These are phyloP conservation scores for Diaporthe velutina DNA, from an alignment of 2,329 filamentous ascomycete genomes.

Conservation along the genomic window DNA sequence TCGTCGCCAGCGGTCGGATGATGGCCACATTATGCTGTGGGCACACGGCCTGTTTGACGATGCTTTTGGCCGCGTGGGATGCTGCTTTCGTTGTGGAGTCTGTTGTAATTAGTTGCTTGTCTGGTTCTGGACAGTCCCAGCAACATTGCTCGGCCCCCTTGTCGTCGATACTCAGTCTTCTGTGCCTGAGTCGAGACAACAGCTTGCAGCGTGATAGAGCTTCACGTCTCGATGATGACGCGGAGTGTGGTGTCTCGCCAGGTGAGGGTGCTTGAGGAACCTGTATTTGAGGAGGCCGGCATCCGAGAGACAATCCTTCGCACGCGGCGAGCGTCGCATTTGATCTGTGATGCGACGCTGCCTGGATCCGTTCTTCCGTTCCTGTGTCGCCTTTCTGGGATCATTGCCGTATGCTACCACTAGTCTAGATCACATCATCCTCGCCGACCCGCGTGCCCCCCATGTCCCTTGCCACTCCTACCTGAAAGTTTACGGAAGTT, in stretches of 20 bases:
- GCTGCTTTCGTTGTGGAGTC: not conserved
- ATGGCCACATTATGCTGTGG: not conserved
- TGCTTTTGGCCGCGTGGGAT: not conserved
- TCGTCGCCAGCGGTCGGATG: slow-evolving; percentile 16
- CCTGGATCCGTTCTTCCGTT: slow-evolving; percentile 13
- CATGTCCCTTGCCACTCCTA: slow-evolving; percentile 34
- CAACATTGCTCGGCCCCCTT: not conserved
- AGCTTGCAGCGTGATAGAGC: not conserved
- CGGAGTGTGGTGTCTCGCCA: not conserved
- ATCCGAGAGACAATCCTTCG: slow-evolving; percentile 1
- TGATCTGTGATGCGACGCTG: slow-evolving; percentile 19
- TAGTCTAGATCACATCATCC: slow-evolving; percentile 39
- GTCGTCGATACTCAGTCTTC: not conserved
- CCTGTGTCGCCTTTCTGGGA: slow-evolving; percentile 6
- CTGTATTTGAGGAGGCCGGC: not conserved
- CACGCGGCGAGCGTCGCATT: slow-evolving; percentile 1
- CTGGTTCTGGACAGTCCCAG: not conserved
- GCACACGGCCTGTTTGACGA: not conserved
- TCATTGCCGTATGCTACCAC: slow-evolving; percentile 32
- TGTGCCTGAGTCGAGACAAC: slow-evolving; percentile 7
- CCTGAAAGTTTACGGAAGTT: not conserved
- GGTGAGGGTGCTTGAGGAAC: not conserved
- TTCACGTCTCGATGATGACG: not conserved
- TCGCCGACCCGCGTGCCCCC: slow-evolving; percentile 22
- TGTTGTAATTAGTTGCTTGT: not conserved